Percentiles rank a stretch among this genome's conserved stretches.
Evolutionary conservation across 2,329 filamentous ascomycete species (phyloP).

Genomic region (Cercospora brassicicola): DNA sequence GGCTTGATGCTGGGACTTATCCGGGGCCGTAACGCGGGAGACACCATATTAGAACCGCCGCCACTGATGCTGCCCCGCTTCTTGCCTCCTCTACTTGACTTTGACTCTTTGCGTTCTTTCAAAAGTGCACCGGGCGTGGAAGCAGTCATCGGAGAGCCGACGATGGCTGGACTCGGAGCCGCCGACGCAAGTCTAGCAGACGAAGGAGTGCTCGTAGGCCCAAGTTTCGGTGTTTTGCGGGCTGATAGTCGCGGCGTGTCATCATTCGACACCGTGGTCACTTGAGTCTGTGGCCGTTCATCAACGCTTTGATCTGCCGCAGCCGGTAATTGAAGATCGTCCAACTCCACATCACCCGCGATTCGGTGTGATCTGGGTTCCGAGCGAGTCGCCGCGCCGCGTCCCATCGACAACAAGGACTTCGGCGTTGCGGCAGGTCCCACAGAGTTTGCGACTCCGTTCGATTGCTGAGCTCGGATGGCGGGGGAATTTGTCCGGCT

Average conservation of each 20-base stretch:
- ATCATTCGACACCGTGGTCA: constrained; percentile 43
- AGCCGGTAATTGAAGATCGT: constrained; percentile 72
- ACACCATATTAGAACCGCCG: constrained; percentile 71
- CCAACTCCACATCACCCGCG: constrained; percentile 43
- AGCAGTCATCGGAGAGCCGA: constrained; percentile 53
- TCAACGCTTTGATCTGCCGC: constrained; percentile 51
- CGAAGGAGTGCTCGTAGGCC: constrained; percentile 55
- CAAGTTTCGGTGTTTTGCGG: constrained; percentile 65
- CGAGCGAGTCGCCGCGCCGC: not conserved
- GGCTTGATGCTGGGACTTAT: constrained; percentile 96
- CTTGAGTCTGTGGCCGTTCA: constrained; percentile 52
- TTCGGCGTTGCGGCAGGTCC: constrained; percentile 38
- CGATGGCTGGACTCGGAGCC: constrained; percentile 53
- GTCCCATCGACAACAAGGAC: constrained; percentile 36
- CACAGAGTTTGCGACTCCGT: constrained; percentile 5
- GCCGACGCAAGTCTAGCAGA: constrained; percentile 43
- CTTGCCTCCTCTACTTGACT: constrained; percentile 53
- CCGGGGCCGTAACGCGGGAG: constrained; percentile 79
- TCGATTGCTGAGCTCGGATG: constrained; percentile 56
- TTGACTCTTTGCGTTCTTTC: constrained; percentile 40
- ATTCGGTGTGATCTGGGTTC: not conserved
- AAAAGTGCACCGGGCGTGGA: constrained; percentile 36
- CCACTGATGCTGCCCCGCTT: constrained; percentile 63
- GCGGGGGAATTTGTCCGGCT: constrained; percentile 68
- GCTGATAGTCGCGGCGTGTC: constrained; percentile 64